phyloP scores from a whole-genome alignment of 1,139 yeast genomes.

The Debaryomyces sp. region DNA sequence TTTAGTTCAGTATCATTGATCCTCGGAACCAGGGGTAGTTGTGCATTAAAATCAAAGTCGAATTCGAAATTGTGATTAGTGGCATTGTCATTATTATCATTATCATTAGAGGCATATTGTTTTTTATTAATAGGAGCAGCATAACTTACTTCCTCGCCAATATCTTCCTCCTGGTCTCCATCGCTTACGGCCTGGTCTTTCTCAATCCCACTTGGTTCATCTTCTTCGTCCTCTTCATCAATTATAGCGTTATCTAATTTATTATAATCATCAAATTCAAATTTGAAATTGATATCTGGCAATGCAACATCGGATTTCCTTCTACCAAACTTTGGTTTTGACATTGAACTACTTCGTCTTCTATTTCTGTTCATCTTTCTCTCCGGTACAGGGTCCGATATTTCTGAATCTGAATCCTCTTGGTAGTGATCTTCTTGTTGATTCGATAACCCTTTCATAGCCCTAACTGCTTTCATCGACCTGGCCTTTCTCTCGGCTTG shows the following conservation, averaged over 20 bases:
- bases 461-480: slow-evolving; percentile 53
- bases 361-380: slow-evolving; percentile 10
- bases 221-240: slow-evolving; percentile 23
- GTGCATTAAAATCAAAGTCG: slow-evolving; percentile 43
- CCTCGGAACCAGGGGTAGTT: slow-evolving; percentile 50
- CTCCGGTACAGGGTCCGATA: slow-evolving; percentile 7
- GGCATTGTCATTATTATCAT: slow-evolving; percentile 13
- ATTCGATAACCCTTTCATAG: slow-evolving; percentile 30
- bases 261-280: slow-evolving; percentile 50
- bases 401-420: slow-evolving; percentile 7
- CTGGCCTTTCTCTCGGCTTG: slow-evolving; percentile 67
- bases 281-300: slow-evolving; percentile 58
- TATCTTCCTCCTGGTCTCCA: slow-evolving; percentile 53
- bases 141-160: slow-evolving; percentile 62
- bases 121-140: slow-evolving; percentile 11
- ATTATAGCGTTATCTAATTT: slow-evolving; percentile 18
- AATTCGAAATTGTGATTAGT: slow-evolving; percentile 20
- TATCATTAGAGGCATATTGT: slow-evolving; percentile 11
- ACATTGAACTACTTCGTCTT: slow-evolving; percentile 23
- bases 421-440: slow-evolving; percentile 12
- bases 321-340: slow-evolving; percentile 36
- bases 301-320: slow-evolving; percentile 43
- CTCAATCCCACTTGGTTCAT: slow-evolving; percentile 17
- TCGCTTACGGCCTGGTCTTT: slow-evolving; percentile 11
- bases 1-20: slow-evolving; percentile 54